phyloP scores from a whole-genome alignment of 2,329 filamentous ascomycete species.

The Neofusicoccum sp. region DNA sequence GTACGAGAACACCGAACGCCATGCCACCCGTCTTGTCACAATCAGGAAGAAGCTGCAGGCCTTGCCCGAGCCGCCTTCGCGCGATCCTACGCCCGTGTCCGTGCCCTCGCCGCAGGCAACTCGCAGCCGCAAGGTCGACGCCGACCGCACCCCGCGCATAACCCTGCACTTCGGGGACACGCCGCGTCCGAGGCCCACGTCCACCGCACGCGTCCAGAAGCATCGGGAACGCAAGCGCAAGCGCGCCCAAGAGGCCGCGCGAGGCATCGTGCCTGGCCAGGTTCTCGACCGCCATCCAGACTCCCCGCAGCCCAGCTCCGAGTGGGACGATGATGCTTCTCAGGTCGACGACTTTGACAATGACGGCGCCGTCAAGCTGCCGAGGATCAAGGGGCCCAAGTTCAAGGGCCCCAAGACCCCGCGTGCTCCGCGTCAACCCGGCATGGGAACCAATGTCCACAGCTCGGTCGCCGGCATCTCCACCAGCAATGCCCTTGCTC shows the following conservation, averaged over 20 bases:
- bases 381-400: slow-evolving; percentile 27
- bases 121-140: slow-evolving; percentile 21
- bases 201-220: slow-evolving; percentile 18
- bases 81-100: slow-evolving; percentile 57
- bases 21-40: slow-evolving; percentile 56
- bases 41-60: slow-evolving; percentile 63
- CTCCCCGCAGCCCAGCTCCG: slow-evolving; percentile 12
- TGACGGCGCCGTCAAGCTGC: slow-evolving; percentile 23
- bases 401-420: slow-evolving; percentile 31
- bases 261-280: slow-evolving; percentile 43
- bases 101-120: slow-evolving; percentile 44
- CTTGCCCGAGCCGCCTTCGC: slow-evolving; percentile 59
- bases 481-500: slow-evolving; percentile 60
- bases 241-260: slow-evolving; percentile 9
- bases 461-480: slow-evolving; percentile 57
- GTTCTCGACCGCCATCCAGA: slow-evolving; percentile 45
- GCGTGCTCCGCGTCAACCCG: slow-evolving; percentile 43
- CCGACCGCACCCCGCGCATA: slow-evolving; percentile 25
- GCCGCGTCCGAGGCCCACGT: slow-evolving; percentile 6
- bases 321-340: slow-evolving; percentile 6
- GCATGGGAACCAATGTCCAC: slow-evolving; percentile 54
- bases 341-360: not conserved
- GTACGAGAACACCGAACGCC: slow-evolving; percentile 57
- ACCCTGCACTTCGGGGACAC: slow-evolving; percentile 22
- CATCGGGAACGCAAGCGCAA: slow-evolving; percentile 29